Base-by-base conservation (phyloP, 331 rosid species). In the Quercus tomentella region DNA sequence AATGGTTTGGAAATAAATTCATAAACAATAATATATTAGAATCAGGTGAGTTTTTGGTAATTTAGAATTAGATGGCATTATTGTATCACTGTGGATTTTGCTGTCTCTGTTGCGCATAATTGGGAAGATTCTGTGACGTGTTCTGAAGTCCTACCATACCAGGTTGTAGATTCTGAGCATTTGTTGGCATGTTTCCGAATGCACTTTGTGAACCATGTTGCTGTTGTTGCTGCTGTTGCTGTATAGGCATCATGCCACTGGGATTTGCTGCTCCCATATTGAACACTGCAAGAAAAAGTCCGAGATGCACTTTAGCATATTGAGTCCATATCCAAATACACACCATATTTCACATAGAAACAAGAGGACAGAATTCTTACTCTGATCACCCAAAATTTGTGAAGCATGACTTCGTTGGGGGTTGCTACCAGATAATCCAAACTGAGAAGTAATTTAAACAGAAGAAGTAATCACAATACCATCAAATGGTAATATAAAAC, bases 81-180 rank as follows among this genome's bases (percentile, higher is more conserved):
- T 6, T 58, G 55, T 33, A 71, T 75, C 70, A 86, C 81, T 84
- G 84, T 71, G 82, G 97, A 81, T 92, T 94, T 84, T 92, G 98
- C 81, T 94, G 98, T 79, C 97, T 88, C 84, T 92, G 97, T 77
- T 94, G 98, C 25, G 87, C 72, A 83, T 90, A 95, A 90, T 87
- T 95, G 62, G 97, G 85, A 84, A 90, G 97, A 84, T 76, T 88
- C 80, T 92, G 98, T 28, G 84, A 88, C 8, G 93, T 72, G 85
- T 89, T 86, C 77, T 88, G 98, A 76, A 91, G 91, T 63, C 91
- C 60, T 70, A 88, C 93, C 96, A 94, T 87, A 14, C 93, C 84
- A 54, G 97, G 81, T 76, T 91, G 98, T 49, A 92, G 86, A 91
- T 84, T 88, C 89, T 94, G 97, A 62, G 94, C 87, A 83, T 91